Evolutionary conservation across 2,329 filamentous ascomycete genomes (phyloP).

Genomic region (Fusarium coicis): DNA sequence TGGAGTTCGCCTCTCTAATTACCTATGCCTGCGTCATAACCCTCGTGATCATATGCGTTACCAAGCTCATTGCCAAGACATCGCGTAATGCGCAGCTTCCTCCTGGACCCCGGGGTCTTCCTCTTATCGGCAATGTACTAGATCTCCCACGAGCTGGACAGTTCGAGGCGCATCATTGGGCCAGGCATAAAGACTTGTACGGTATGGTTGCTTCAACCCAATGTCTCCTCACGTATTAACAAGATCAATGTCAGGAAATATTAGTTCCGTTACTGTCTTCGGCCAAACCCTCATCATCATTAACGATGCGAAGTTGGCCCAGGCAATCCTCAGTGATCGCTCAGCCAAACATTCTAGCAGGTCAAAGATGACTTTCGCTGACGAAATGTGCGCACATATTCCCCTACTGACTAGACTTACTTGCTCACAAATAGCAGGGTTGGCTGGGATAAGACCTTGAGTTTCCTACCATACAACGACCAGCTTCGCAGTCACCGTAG

Average conservation of each 20-base stretch:
- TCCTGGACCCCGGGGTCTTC: constrained; percentile 27
- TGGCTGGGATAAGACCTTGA: constrained; percentile 48
- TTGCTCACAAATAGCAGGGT: neutral
- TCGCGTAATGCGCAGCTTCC: neutral
- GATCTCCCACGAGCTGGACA: constrained; percentile 15
- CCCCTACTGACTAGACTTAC: too few species aligned
- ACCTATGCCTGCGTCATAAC: fast-evolving
- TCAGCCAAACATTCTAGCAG: constrained; percentile 23
- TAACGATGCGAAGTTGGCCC: constrained; percentile 50
- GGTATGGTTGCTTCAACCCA: neutral
- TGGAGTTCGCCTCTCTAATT: neutral
- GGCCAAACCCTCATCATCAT: constrained; percentile 55
- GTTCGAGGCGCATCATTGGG: constrained; percentile 30
- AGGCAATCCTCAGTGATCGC: constrained; percentile 49
- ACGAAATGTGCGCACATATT: constrained; percentile 5
- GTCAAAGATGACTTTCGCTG: constrained; percentile 24
- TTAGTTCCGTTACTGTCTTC: constrained; percentile 50
- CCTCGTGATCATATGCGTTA: neutral
- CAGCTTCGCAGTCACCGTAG: constrained; percentile 56
- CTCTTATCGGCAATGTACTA: constrained; percentile 23
- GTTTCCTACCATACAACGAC: constrained; percentile 50
- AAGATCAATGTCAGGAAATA: constrained; percentile 54
- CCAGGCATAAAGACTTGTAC: constrained; percentile 18
- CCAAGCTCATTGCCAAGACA: neutral
- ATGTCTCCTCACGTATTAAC: fast-evolving